Percentiles rank a stretch among this genome's conserved stretches.
Conservation (phyloP, 495 filamentous ascomycete genomes). For the Annulohypoxylon stygium region DNA sequence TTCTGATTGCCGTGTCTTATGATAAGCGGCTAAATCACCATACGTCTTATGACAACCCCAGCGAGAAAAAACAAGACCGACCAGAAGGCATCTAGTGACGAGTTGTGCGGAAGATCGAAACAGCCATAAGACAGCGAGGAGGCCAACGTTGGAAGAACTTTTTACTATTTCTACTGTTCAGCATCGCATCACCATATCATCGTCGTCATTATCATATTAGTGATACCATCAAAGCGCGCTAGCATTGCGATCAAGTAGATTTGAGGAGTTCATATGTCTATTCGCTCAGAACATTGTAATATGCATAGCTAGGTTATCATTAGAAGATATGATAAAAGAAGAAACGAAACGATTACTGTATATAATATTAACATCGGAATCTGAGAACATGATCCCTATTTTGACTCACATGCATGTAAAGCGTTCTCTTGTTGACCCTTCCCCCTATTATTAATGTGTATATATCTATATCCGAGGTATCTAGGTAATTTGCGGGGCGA, state of each 20-base stretch:
- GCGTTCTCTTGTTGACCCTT: neutral
- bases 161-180: conserved; percentile 10
- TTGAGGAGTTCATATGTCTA: conserved; percentile 25
- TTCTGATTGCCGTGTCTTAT: conserved; percentile 48
- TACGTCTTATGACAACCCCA: neutral
- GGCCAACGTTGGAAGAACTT: conserved; percentile 4
- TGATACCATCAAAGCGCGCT: conserved; percentile 43
- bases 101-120: neutral
- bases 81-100: neutral
- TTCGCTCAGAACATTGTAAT: conserved; percentile 17
- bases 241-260: conserved; percentile 36
- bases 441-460: neutral
- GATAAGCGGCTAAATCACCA: conserved; percentile 17
- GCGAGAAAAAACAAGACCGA: neutral
- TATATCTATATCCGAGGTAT: neutral
- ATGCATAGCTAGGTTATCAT: neutral
- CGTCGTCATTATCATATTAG: conserved; percentile 40
- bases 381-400: conserved; percentile 15
- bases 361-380: conserved; percentile 15
- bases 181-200: conserved; percentile 29
- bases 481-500: conserved; percentile 20
- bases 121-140: neutral
- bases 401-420: neutral
- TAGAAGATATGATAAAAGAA: neutral
- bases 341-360: conserved; percentile 18